Conservation (phyloP, 2,329 filamentous ascomycete genomes). For the Bimuria novae-zelandiae region DNA sequence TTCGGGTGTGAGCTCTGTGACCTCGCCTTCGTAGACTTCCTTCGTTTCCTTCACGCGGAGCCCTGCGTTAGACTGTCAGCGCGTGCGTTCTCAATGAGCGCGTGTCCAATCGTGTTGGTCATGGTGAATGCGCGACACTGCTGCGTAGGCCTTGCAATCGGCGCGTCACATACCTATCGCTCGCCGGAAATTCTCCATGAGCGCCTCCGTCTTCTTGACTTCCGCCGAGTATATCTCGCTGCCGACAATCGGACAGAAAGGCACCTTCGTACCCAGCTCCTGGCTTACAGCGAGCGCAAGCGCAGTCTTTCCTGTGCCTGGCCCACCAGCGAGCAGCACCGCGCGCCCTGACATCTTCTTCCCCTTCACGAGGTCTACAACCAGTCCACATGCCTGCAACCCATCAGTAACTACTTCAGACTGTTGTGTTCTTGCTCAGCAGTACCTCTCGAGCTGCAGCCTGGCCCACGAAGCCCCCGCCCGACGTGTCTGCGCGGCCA, state of each 20-base stretch:
- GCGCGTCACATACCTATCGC: slow-evolving; percentile 72
- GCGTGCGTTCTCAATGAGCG: not conserved
- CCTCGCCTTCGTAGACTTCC: slow-evolving; percentile 98
- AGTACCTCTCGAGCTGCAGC: slow-evolving; percentile 82
- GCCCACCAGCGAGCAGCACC: slow-evolving; percentile 89
- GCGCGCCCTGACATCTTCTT: slow-evolving; percentile 98
- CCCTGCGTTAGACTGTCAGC: slow-evolving; percentile 45
- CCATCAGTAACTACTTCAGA: slow-evolving; percentile 14
- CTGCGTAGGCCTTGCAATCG: not conserved
- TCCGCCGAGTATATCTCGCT: slow-evolving; percentile 98
- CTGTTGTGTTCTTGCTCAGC: not conserved
- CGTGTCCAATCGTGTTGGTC: not conserved
- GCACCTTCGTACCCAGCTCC: slow-evolving; percentile 96
- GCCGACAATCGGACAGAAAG: slow-evolving; percentile 96
- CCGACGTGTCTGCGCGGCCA: slow-evolving; percentile 79
- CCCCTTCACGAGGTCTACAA: slow-evolving; percentile 91
- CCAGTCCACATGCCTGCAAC: slow-evolving; percentile 82
- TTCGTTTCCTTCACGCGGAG: slow-evolving; percentile 98
- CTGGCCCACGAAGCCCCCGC: slow-evolving; percentile 84
- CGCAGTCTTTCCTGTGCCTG: slow-evolving; percentile 93
- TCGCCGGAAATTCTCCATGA: slow-evolving; percentile 99
- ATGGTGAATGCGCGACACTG: not conserved
- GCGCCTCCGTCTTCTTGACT: slow-evolving; percentile 98
- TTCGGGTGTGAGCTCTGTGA: slow-evolving; percentile 95
- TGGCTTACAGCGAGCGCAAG: slow-evolving; percentile 94